Percentiles rank a stretch among this genome's conserved stretches.
Evolutionary conservation across 177 flowering plant species (phyloP).

Genomic region (Vitis hybrid): DNA sequence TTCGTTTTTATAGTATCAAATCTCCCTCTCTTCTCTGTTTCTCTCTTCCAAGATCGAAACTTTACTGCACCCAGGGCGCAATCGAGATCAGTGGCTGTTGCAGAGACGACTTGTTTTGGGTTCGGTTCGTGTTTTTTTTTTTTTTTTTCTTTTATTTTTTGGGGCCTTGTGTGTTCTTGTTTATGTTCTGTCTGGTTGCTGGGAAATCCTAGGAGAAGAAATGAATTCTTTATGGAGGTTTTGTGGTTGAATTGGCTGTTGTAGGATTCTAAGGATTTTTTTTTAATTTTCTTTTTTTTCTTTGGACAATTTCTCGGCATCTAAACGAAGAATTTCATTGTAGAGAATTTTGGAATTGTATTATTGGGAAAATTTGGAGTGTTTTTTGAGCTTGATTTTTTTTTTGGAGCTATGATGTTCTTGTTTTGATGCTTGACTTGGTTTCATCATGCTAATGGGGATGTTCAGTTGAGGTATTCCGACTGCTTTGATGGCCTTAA

Average conservation of each 20-base stretch:
- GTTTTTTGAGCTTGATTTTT: neutral
- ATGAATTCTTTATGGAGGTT: neutral
- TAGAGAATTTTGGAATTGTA: too few species aligned
- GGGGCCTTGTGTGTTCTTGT: neutral
- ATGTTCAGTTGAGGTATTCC: neutral
- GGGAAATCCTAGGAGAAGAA: neutral
- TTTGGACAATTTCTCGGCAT: too few species aligned
- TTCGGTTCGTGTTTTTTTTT: neutral
- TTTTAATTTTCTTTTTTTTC: too few species aligned
- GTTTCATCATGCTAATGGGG: neutral
- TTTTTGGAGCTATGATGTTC: neutral
- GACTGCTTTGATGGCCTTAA: neutral
- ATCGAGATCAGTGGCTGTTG: neutral
- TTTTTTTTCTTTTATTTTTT: neutral
- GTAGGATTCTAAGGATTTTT: too few species aligned
- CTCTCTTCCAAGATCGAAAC: neutral
- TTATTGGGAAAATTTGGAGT: neutral
- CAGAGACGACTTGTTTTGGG: neutral
- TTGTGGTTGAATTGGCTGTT: too few species aligned
- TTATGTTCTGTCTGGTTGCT: neutral
- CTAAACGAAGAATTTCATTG: too few species aligned
- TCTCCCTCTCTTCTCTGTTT: neutral
- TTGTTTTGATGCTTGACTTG: neutral
- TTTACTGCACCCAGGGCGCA: neutral
- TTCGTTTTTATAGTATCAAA: conserved; percentile 14